A percentile compares a stretch with the other conserved stretches of the same genome.
phyloP scores from a whole-genome alignment of 208 protist genomes.

The Crithidia thermophila region DNA sequence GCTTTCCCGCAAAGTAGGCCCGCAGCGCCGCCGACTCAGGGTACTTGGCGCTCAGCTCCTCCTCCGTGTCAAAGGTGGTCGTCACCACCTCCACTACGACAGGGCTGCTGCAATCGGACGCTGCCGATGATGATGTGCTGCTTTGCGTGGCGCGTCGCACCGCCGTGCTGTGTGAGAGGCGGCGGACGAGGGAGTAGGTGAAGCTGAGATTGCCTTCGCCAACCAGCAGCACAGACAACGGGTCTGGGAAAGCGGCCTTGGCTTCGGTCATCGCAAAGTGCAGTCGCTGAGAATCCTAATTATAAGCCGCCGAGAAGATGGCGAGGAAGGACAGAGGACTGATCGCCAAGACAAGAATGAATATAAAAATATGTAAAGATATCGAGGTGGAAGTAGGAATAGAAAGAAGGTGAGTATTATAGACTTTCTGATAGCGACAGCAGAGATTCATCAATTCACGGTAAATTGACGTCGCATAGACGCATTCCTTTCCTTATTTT shows the following conservation, averaged over 20 bases:
- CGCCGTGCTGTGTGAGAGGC: constrained; percentile 28
- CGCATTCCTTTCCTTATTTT: too few relatives aligned
- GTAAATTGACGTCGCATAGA: too few relatives aligned
- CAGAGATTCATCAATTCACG: too few relatives aligned
- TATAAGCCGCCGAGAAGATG: not conserved
- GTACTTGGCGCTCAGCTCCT: constrained; percentile 42
- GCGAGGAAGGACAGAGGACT: not conserved
- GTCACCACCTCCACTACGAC: constrained; percentile 22
- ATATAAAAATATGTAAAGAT: not conserved
- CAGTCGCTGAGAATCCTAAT: not conserved
- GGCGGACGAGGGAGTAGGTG: constrained; percentile 51
- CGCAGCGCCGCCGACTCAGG: constrained; percentile 50
- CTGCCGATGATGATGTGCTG: not conserved
- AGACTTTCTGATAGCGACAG: too few relatives aligned
- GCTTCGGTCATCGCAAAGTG: not conserved
- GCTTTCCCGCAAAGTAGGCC: constrained; percentile 48
- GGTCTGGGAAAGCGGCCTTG: constrained; percentile 7
- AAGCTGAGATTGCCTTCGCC: constrained; percentile 70
- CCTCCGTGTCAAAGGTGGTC: constrained; percentile 49
- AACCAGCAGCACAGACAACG: constrained; percentile 43
- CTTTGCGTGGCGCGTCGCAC: constrained; percentile 14
- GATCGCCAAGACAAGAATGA: not conserved
- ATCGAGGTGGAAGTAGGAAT: not conserved
- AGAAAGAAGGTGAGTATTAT: too few relatives aligned
- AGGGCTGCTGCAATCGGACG: constrained; percentile 5